Percentiles rank a stretch among this genome's conserved stretches.
Conservation (phyloP, 352 stramenopile species). For the Globisporangium middletonii region DNA sequence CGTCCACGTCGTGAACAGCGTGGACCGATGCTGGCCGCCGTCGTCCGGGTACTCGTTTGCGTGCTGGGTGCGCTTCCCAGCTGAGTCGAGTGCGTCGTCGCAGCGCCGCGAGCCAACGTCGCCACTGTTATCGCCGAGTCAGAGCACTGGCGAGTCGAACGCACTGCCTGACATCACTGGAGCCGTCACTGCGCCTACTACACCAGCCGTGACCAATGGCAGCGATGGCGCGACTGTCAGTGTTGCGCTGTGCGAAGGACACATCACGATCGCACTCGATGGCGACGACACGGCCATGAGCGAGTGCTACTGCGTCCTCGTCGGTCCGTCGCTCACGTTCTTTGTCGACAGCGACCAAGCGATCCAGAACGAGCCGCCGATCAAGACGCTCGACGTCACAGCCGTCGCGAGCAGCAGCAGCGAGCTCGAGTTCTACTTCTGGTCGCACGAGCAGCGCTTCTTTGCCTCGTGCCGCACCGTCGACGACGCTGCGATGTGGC, state of each 20-base stretch:
- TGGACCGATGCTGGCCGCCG: constrained; percentile 59
- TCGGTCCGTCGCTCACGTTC: constrained; percentile 46
- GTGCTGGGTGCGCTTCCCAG: constrained; percentile 63
- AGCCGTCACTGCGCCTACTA: not conserved
- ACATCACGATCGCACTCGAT: constrained; percentile 31
- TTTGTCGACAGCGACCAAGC: constrained; percentile 42
- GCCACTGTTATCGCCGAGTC: not conserved
- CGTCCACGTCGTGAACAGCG: constrained; percentile 54
- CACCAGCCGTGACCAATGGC: not conserved
- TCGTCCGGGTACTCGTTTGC: constrained; percentile 72
- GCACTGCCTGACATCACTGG: not conserved
- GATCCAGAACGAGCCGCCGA: constrained; percentile 20
- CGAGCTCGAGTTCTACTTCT: constrained; percentile 40
- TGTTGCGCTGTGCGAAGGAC: constrained; percentile 57
- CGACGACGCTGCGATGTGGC: constrained; percentile 50
- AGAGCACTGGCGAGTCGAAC: not conserved
- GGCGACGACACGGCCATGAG: constrained; percentile 26
- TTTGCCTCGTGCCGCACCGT: constrained; percentile 18
- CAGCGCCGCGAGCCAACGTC: not conserved
- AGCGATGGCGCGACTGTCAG: constrained; percentile 13
- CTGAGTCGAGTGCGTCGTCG: not conserved
- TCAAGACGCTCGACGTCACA: constrained; percentile 37
- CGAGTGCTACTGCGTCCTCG: constrained; percentile 54
- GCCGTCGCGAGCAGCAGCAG: constrained; percentile 21
- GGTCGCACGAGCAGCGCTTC: constrained; percentile 34